Base-by-base conservation (phyloP, 305 asterid genomes). In the Rubia occidens region DNA sequence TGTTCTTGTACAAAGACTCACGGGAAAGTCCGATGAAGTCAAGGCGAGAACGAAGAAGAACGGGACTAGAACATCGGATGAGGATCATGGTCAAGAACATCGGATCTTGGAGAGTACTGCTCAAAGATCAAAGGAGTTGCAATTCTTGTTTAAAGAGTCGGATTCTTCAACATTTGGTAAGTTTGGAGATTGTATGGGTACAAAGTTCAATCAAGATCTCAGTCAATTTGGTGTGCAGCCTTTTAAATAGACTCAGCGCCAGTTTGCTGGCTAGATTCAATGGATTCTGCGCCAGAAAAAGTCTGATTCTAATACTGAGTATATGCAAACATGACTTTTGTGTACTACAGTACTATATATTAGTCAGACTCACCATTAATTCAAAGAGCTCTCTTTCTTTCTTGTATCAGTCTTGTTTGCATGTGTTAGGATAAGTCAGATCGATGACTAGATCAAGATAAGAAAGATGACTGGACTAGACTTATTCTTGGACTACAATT, bases 1-100 rank as follows among this genome's bases (percentile, higher is more conserved):
- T 18, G 83, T 78, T 73, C 89, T 90, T 43, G 97, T 90, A 3
- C 97, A 90, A 69, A 85, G 82, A 70, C 88, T 90, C 54, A 88
- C 97, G 0, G 96, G 97, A 42, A 90, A 85, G 81, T 80, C 82
- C 10, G 82, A 71, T 37, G 62, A 66, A 40, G 70, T 0, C 0
- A 68, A 68, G 42, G 72, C 21, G 11, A 71, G 58, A 7, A 42
- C 7, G 13, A 73, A 32, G 58, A 80, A 77, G 68, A 69, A 10
- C 8, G 65, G 73, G 9, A 10, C 64, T 0, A 29, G 29, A 58
- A 24, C 24, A 24, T 24, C 24, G 24, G 24, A 24, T 24, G 24
- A 24, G 24, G 24, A 24, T 24, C 24, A 24, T 14, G 56, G 56
- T 24, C 24, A 24, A 24, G 24, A 24, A 24, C 24, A 24, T 24